Conservation (phyloP, 2,329 filamentous ascomycete genomes). For the Penicillium paneum region DNA sequence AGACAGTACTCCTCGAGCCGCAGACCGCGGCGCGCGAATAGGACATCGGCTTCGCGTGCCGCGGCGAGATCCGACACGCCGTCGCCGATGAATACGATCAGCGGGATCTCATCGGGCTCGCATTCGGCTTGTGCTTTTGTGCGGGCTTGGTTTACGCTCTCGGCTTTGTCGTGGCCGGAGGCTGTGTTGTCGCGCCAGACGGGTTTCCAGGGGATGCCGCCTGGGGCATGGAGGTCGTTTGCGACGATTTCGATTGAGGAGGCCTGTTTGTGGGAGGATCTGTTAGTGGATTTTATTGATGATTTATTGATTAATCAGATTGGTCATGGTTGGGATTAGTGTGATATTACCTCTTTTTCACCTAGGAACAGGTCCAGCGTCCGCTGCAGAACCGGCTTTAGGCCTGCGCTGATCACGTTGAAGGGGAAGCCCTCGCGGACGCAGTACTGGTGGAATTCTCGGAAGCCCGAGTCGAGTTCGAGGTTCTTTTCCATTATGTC, state of each 20-base stretch:
- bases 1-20: constrained; percentile 64
- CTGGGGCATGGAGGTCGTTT: constrained; percentile 61
- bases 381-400: constrained; percentile 61
- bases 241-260: constrained; percentile 64
- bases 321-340: not conserved
- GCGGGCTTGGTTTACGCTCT: constrained; percentile 62
- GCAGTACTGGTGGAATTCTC: constrained; percentile 63
- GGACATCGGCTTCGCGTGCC: constrained; percentile 63
- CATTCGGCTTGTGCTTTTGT: constrained; percentile 52
- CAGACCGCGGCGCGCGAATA: constrained; percentile 64
- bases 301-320: not conserved
- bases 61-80: constrained; percentile 66
- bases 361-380: constrained; percentile 65
- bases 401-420: constrained; percentile 66
- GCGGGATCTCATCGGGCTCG: constrained; percentile 60
- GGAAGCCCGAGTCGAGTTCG: constrained; percentile 63
- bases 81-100: constrained; percentile 69
- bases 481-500: constrained; percentile 60
- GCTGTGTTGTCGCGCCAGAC: constrained; percentile 65
- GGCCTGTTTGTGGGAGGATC: constrained; percentile 29
- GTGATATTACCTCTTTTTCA: constrained; percentile 48
- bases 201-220: constrained; percentile 62
- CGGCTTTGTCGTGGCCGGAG: constrained; percentile 65
- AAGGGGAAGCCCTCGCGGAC: constrained; percentile 62
- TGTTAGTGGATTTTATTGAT: not conserved